Conservation (phyloP, 352 stramenopile species). For the Ophiocytium majus region DNA sequence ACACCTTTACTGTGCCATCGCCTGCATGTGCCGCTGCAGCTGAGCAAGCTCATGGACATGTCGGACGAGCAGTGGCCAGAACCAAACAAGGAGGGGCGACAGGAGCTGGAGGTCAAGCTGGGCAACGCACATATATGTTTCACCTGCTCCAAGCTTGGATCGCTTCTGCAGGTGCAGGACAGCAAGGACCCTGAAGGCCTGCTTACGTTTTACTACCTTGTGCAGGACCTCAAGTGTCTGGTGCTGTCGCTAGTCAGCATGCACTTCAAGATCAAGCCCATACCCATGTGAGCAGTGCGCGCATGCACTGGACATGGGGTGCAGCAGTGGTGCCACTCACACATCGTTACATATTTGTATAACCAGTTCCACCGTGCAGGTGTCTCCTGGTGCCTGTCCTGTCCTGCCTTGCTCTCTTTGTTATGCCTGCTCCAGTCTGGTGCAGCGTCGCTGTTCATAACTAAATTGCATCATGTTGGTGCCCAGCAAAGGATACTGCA, state of each 20-base stretch:
- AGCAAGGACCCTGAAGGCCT: conserved; percentile 91
- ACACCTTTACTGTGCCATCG: not conserved
- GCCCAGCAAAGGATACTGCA: too few relatives aligned
- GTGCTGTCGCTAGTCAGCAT: conserved; percentile 92
- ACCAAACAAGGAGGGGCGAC: conserved; percentile 79
- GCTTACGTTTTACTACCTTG: conserved; percentile 89
- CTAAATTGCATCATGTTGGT: too few relatives aligned
- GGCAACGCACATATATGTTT: conserved; percentile 95
- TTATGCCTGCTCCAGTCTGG: too few relatives aligned
- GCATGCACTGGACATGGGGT: too few relatives aligned
- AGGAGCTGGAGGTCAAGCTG: conserved; percentile 93
- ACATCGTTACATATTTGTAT: too few relatives aligned
- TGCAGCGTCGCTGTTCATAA: too few relatives aligned
- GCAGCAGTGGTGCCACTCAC: too few relatives aligned
- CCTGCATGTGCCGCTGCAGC: not conserved
- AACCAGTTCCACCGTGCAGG: too few relatives aligned
- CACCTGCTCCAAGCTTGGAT: conserved; percentile 93
- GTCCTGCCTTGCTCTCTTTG: too few relatives aligned
- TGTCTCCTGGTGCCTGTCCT: too few relatives aligned
- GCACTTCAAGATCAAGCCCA: conserved; percentile 82
- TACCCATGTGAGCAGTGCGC: conserved; percentile 30
- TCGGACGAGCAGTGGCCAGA: conserved; percentile 89
- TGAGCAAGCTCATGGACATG: not conserved
- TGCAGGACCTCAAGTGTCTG: conserved; percentile 94
- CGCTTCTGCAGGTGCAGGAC: conserved; percentile 86